A percentile compares a stretch with the other conserved stretches of the same genome.
phyloP scores from a whole-genome alignment of 1,284 basidiomycete genomes.

The Hemileia vastatrix region DNA sequence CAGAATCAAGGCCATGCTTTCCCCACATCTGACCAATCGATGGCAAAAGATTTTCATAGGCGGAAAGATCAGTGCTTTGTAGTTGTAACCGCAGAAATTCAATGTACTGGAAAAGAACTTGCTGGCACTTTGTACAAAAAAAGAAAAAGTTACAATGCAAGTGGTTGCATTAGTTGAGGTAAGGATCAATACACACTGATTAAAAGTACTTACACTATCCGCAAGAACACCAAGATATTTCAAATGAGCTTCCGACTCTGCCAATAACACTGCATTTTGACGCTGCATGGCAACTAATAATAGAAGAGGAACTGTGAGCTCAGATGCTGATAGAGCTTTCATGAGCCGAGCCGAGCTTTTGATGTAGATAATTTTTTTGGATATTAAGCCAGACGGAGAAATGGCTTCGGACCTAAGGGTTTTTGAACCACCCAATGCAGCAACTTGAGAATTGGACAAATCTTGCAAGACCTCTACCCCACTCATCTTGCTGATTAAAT shows the following conservation, averaged over 20 bases:
- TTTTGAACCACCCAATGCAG: constrained; percentile 80
- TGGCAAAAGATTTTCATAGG: constrained; percentile 50
- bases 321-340: constrained; percentile 59
- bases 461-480: constrained; percentile 75
- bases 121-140: constrained; percentile 45
- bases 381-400: constrained; percentile 45
- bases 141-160: background rate
- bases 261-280: constrained; percentile 64
- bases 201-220: constrained; percentile 56
- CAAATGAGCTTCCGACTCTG: constrained; percentile 57
- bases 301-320: constrained; percentile 67
- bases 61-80: constrained; percentile 37
- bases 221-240: constrained; percentile 76
- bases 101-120: constrained; percentile 51
- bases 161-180: background rate
- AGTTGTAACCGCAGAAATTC: constrained; percentile 47
- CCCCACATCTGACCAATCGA: constrained; percentile 60
- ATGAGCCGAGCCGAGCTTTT: constrained; percentile 53
- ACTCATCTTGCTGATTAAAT: constrained; percentile 89
- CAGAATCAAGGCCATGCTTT: constrained; percentile 64
- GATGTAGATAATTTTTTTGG: constrained; percentile 30
- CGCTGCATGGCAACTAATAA: constrained; percentile 80
- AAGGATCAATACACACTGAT: background rate
- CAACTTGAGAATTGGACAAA: constrained; percentile 75
- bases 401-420: constrained; percentile 71